Conservation (phyloP, 352 stramenopile species). For the Blastocystis sp. region DNA sequence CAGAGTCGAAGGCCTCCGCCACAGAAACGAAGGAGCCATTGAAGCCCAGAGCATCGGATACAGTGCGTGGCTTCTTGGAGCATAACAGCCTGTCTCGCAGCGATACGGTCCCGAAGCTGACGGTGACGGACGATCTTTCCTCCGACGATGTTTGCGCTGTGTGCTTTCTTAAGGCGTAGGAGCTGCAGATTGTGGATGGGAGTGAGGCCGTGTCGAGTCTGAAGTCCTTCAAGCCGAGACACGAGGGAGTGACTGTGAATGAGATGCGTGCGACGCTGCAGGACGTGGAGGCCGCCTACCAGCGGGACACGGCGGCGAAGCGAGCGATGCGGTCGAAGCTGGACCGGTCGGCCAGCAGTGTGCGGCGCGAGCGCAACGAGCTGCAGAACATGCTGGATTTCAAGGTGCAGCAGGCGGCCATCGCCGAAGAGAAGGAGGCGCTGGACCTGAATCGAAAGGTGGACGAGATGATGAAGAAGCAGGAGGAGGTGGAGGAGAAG, state of each 20-base stretch:
- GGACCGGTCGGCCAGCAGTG: constrained; percentile 45
- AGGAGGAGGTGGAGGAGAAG: constrained; percentile 50
- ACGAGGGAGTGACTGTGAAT: constrained; percentile 5
- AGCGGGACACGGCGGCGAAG: neutral
- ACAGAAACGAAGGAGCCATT: neutral
- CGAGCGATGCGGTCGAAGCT: constrained; percentile 11
- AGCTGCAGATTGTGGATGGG: constrained; percentile 4
- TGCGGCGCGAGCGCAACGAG: constrained; percentile 23
- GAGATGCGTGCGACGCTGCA: neutral
- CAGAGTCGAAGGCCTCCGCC: neutral
- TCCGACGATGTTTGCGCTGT: constrained; percentile 33
- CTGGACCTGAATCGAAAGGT: constrained; percentile 10
- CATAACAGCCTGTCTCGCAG: neutral
- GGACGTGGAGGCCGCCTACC: neutral
- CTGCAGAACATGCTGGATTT: constrained; percentile 29
- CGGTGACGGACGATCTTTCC: constrained; percentile 14
- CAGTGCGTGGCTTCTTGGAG: neutral
- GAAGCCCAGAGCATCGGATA: neutral
- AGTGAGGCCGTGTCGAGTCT: constrained; percentile 6
- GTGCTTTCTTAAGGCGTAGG: neutral
- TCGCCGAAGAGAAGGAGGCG: constrained; percentile 27
- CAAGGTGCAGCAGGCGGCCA: constrained; percentile 1
- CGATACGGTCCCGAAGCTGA: constrained; percentile 30
- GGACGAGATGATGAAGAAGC: constrained; percentile 6
- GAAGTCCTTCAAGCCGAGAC: constrained; percentile 17